Evolutionary conservation across 495 filamentous ascomycete species (phyloP).

Genomic region (Penicillium subrubescens): DNA sequence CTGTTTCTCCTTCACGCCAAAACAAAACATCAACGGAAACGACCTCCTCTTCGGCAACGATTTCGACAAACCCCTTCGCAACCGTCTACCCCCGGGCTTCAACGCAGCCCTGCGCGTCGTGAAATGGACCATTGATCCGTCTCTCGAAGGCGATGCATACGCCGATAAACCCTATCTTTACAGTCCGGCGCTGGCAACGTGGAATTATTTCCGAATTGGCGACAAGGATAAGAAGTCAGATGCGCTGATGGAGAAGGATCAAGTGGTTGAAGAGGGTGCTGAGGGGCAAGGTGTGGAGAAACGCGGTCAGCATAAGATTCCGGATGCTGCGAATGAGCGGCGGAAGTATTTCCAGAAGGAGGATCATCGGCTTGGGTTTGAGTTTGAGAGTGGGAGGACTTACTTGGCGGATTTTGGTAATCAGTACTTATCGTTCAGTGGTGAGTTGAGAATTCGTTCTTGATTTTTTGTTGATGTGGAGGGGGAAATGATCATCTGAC

Average conservation of each 20-base stretch:
- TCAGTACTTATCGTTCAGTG: slow-evolving; percentile 84
- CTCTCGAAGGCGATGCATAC: slow-evolving; percentile 83
- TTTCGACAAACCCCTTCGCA: slow-evolving; percentile 84
- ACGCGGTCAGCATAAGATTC: slow-evolving; percentile 50
- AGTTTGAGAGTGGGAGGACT: slow-evolving; percentile 59
- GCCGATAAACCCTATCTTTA: slow-evolving; percentile 84
- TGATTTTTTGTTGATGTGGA: not conserved
- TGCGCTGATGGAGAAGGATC: slow-evolving; percentile 32
- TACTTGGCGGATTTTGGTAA: slow-evolving; percentile 89
- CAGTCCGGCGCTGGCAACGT: slow-evolving; percentile 70
- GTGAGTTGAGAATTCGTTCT: slow-evolving; percentile 36
- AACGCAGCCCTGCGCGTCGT: slow-evolving; percentile 76
- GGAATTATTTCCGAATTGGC: slow-evolving; percentile 72
- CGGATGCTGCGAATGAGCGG: slow-evolving; percentile 54
- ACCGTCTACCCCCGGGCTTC: slow-evolving; percentile 85
- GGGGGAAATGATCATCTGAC: not conserved
- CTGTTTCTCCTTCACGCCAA: slow-evolving; percentile 71
- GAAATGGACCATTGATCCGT: slow-evolving; percentile 84
- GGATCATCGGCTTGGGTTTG: slow-evolving; percentile 48
- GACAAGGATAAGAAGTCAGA: slow-evolving; percentile 34
- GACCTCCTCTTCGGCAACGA: slow-evolving; percentile 91
- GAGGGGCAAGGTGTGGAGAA: slow-evolving; percentile 58
- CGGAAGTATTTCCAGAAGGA: slow-evolving; percentile 66
- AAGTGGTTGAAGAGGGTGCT: slow-evolving; percentile 70
- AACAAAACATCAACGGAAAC: slow-evolving; percentile 62